These are phyloP conservation scores for Coemansia furcata DNA, from an alignment of 192 early-diverging fungal genomes.

Conservation along the genomic window DNA sequence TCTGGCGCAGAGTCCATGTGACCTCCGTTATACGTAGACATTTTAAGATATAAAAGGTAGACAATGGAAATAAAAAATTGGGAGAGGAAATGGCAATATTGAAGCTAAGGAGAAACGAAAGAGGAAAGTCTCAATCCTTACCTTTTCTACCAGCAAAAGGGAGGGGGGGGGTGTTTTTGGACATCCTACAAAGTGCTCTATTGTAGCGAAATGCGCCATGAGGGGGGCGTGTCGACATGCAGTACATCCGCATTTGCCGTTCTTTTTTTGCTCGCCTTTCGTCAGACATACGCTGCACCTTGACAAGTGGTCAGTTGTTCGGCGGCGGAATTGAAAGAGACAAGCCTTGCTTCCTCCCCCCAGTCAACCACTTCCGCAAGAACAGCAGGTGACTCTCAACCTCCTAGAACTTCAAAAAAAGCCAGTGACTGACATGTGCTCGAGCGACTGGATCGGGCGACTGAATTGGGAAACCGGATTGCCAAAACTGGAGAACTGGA, in stretches of 20 bases:
- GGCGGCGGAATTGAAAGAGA: not conserved
- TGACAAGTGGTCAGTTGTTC: not conserved
- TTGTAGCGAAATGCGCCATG: not conserved
- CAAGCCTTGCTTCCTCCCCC: not conserved
- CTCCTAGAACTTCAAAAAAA: not conserved
- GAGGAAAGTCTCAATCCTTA: not conserved
- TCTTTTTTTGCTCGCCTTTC: not conserved
- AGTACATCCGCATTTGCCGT: not conserved
- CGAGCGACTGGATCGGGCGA: not conserved
- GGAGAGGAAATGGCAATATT: not conserved
- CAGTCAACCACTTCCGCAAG: not conserved
- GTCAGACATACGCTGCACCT: not conserved
- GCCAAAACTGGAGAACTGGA: not conserved
- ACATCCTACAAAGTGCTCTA: not conserved
- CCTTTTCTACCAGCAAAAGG: not conserved
- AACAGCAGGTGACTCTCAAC: not conserved
- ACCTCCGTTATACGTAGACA: slow-evolving; percentile 6
- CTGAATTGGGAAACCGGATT: not conserved
- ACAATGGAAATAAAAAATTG: not conserved
- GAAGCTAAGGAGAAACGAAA: not conserved
- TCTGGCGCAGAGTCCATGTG: slow-evolving; percentile 8
- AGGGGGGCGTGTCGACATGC: not conserved
- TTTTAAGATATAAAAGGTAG: not conserved
- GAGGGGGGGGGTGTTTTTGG: not conserved
- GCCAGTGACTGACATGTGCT: not conserved